phyloP scores from a whole-genome alignment of 805 yeast species.

The Saccharomycopsis sp. region DNA sequence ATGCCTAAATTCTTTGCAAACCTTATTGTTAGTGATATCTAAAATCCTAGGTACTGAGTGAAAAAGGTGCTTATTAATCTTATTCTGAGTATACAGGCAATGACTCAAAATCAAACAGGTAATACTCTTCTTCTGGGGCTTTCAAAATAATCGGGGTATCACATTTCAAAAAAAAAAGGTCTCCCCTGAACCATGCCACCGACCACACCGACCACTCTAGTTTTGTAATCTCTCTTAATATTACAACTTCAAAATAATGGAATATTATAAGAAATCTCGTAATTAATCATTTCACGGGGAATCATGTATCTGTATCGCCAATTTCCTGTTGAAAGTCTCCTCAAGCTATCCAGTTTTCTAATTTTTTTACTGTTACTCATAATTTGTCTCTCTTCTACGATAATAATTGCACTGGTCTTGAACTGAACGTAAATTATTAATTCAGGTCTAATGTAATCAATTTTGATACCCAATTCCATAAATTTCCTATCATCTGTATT shows the following conservation, averaged over 20 bases:
- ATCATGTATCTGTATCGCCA: neutral
- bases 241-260: neutral
- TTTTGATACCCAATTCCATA: neutral
- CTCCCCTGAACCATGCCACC: neutral
- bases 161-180: neutral
- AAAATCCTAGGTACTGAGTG: neutral
- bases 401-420: neutral
- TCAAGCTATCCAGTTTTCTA: neutral
- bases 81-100: too few species aligned
- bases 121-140: neutral
- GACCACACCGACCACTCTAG: neutral
- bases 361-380: neutral
- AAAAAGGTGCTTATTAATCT: neutral
- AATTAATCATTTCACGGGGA: neutral
- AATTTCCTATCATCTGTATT: too few species aligned
- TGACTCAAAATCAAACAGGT: too few species aligned
- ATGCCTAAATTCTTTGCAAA: neutral
- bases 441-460: neutral
- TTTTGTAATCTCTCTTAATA: neutral
- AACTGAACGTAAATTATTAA: neutral
- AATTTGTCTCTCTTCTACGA: neutral
- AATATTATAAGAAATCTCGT: neutral
- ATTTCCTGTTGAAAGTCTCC: too few species aligned
- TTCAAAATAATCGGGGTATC: neutral
- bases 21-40: neutral